These are phyloP conservation scores for Ilex paraguariensis DNA, from an alignment of 305 asterid genomes.

Conservation along the genomic window DNA sequence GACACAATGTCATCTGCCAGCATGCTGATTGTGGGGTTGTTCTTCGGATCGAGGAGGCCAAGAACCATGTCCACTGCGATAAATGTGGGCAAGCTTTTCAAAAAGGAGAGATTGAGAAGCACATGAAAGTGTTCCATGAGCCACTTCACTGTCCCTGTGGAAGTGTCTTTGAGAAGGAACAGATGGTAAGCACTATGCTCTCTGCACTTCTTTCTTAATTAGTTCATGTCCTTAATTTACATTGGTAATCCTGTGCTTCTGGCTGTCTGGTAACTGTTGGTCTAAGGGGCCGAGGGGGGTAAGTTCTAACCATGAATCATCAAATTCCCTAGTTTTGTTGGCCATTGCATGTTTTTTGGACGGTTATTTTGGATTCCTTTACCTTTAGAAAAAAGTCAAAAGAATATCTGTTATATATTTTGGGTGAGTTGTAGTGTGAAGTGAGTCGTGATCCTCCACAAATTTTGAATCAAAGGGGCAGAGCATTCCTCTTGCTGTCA, in stretches of 20 bases:
- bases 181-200: conserved; percentile 55
- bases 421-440: too few species aligned
- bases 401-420: too few species aligned
- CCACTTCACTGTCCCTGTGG: conserved; percentile 95
- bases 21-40: conserved; percentile 80
- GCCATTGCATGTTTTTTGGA: too few species aligned
- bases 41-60: conserved; percentile 70
- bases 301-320: too few species aligned
- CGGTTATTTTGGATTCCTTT: too few species aligned
- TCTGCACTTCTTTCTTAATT: conserved; percentile 6
- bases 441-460: too few species aligned
- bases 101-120: conserved; percentile 77
- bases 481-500: too few species aligned
- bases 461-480: too few species aligned
- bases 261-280: background rate
- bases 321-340: too few species aligned
- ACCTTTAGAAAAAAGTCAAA: too few species aligned
- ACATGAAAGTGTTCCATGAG: conserved; percentile 87
- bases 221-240: background rate
- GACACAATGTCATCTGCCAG: conserved; percentile 73
- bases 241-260: background rate
- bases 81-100: conserved; percentile 87
- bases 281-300: background rate
- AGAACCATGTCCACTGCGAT: conserved; percentile 77
- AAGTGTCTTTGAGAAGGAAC: conserved; percentile 73